Conservation (phyloP, 129 eudicot genomes). For the Kitagawia praeruptora region DNA sequence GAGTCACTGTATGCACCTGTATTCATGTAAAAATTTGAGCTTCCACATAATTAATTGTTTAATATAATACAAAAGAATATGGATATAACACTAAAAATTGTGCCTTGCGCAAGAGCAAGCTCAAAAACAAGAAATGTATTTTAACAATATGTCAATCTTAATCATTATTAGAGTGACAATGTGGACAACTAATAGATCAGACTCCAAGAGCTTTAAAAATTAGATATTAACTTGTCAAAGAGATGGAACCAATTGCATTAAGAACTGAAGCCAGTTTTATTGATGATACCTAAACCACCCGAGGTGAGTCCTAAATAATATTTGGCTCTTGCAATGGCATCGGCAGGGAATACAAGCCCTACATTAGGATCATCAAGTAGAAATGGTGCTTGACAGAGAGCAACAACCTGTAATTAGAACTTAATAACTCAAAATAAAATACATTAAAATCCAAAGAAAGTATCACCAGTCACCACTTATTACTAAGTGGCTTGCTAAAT, state of each 20-base stretch:
- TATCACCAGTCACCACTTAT: neutral
- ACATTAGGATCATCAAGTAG: constrained; percentile 97
- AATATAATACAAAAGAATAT: neutral
- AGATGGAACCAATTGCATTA: neutral
- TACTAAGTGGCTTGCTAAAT: neutral
- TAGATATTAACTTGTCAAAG: neutral
- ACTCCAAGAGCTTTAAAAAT: neutral
- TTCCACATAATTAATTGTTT: neutral
- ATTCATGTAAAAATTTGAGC: constrained; percentile 4
- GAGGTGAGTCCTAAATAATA: constrained; percentile 71
- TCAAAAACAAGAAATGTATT: neutral
- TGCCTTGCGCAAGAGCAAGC: neutral
- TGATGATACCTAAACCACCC: constrained; percentile 86
- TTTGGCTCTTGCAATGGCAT: constrained; percentile 91
- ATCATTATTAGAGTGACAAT: neutral
- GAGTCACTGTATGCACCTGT: constrained; percentile 99
- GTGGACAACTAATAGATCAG: neutral
- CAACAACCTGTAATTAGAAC: constrained; percentile 66
- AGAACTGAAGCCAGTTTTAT: neutral
- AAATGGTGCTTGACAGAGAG: constrained; percentile 99
- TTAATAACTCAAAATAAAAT: constrained; percentile 2
- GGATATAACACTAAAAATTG: neutral
- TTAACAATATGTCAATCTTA: neutral
- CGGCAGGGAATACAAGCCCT: constrained; percentile 97
- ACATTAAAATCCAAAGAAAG: neutral